Percentiles rank a stretch among this genome's conserved stretches.
These are phyloP conservation scores for Suhomyces sp. DNA, from an alignment of 805 yeast species.

Conservation along the genomic window DNA sequence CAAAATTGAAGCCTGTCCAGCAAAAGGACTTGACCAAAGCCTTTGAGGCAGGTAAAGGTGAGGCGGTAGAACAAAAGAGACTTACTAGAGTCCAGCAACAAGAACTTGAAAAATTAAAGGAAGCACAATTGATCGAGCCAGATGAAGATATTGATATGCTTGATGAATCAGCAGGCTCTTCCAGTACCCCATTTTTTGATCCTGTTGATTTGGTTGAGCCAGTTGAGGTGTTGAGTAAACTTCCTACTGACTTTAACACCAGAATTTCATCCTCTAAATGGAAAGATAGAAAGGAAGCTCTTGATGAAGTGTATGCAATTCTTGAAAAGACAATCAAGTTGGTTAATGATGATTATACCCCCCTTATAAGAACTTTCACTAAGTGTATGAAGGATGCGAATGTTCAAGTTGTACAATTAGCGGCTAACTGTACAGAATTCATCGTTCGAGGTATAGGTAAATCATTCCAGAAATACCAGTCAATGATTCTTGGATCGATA, in stretches of 20 bases:
- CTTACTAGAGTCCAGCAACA: conserved; percentile 53
- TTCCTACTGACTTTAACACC: conserved; percentile 62
- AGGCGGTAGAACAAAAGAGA: conserved; percentile 51
- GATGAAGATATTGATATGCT: conserved; percentile 30
- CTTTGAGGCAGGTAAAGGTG: conserved; percentile 52
- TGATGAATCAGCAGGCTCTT: conserved; percentile 20
- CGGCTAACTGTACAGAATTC: conserved; percentile 62
- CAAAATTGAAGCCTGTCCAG: conserved; percentile 85
- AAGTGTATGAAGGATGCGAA: conserved; percentile 85
- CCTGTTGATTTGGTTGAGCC: conserved; percentile 73
- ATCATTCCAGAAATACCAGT: conserved; percentile 54
- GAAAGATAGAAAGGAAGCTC: conserved; percentile 88
- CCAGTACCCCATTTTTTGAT: conserved; percentile 38
- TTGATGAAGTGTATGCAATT: conserved; percentile 58
- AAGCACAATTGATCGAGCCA: conserved; percentile 2
- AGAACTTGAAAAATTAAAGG: conserved; percentile 19
- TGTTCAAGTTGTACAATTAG: conserved; percentile 76
- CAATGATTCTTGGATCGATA: conserved; percentile 55
- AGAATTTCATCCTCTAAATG: conserved; percentile 67
- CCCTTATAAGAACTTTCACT: conserved; percentile 60
- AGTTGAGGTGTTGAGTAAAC: conserved; percentile 59
- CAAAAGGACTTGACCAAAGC: conserved; percentile 76
- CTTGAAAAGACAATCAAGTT: conserved; percentile 56
- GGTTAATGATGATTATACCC: conserved; percentile 63
- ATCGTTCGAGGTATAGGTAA: conserved; percentile 66